These are phyloP conservation scores for Cyanodermella asteris DNA, from an alignment of 2,329 filamentous ascomycete species.

Conservation along the genomic window DNA sequence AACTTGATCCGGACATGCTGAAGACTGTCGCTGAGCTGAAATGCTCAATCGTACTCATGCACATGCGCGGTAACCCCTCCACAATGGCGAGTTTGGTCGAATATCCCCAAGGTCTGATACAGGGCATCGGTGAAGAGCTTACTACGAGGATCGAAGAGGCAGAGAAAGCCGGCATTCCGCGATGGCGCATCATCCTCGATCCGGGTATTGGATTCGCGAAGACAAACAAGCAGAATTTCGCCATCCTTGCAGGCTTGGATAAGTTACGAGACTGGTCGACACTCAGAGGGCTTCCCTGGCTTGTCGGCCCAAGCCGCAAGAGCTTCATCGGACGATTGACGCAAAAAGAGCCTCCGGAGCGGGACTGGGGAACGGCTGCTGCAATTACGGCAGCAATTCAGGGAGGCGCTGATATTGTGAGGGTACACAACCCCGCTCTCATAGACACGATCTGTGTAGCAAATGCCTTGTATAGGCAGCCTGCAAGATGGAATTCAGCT, in stretches of 20 bases:
- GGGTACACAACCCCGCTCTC: no score
- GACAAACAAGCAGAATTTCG: conserved; percentile 55
- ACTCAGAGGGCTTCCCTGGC: conserved; percentile 56
- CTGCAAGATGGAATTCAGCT: no score
- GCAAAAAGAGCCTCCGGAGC: conserved; percentile 46
- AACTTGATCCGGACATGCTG: conserved; percentile 63
- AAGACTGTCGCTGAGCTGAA: conserved; percentile 53
- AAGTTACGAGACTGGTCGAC: conserved; percentile 43
- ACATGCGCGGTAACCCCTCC: conserved; percentile 72
- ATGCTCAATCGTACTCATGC: conserved; percentile 68
- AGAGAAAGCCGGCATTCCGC: conserved; percentile 58
- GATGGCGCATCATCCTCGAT: conserved; percentile 89
- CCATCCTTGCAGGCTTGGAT: conserved; percentile 46
- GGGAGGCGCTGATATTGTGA: conserved; percentile 74
- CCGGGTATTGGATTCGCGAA: conserved; percentile 93
- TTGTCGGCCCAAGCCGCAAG: conserved; percentile 77
- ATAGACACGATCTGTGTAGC: no score
- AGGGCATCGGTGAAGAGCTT: conserved; percentile 46
- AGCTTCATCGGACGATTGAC: conserved; percentile 70
- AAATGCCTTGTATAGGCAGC: no score
- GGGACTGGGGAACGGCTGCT: conserved; percentile 70
- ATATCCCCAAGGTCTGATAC: conserved; percentile 48
- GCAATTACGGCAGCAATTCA: conserved; percentile 68
- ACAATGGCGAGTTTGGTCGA: conserved; percentile 53
- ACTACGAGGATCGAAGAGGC: conserved; percentile 48